A percentile compares a stretch with the other conserved stretches of the same genome.
Evolutionary conservation across 2,329 filamentous ascomycete genomes (phyloP).

Genomic region (Bimuria novae-zelandiae): DNA sequence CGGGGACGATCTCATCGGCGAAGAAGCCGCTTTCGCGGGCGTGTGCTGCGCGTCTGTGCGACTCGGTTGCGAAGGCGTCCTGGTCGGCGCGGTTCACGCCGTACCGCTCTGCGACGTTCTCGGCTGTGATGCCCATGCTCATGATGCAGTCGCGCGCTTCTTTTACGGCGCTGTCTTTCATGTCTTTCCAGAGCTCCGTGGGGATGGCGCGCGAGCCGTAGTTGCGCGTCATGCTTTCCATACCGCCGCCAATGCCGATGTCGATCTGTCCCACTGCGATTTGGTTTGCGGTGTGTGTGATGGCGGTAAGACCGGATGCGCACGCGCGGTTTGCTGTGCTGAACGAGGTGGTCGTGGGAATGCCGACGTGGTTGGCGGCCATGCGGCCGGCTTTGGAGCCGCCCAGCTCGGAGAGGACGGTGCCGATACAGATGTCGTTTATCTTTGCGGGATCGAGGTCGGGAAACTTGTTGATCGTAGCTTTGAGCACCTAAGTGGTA

Average conservation of each 20-base stretch:
- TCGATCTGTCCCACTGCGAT: constrained; percentile 76
- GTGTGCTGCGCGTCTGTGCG: constrained; percentile 72
- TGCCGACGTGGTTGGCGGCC: constrained; percentile 84
- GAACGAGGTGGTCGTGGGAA: constrained; percentile 72
- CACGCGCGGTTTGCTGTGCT: constrained; percentile 91
- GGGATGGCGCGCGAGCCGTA: constrained; percentile 87
- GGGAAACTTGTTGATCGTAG: constrained; percentile 73
- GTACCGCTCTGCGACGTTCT: constrained; percentile 84
- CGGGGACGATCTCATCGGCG: constrained; percentile 77
- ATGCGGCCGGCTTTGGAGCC: constrained; percentile 89
- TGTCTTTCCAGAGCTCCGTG: constrained; percentile 74
- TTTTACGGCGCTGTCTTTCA: constrained; percentile 66
- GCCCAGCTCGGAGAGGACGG: constrained; percentile 87
- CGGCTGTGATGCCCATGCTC: constrained; percentile 89
- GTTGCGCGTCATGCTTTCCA: constrained; percentile 96
- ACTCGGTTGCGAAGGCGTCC: constrained; percentile 78
- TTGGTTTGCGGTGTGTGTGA: constrained; percentile 73
- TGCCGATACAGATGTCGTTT: constrained; percentile 84
- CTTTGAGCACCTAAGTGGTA: constrained; percentile 60
- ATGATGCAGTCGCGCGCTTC: constrained; percentile 87
- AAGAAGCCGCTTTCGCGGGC: constrained; percentile 74
- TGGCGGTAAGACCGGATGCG: constrained; percentile 74
- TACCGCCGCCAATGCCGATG: constrained; percentile 80
- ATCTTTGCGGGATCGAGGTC: constrained; percentile 71
- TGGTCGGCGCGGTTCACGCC: constrained; percentile 75